Evolutionary conservation across 495 filamentous ascomycete genomes (phyloP).

Genomic region (Aspergillus mulundensis): DNA sequence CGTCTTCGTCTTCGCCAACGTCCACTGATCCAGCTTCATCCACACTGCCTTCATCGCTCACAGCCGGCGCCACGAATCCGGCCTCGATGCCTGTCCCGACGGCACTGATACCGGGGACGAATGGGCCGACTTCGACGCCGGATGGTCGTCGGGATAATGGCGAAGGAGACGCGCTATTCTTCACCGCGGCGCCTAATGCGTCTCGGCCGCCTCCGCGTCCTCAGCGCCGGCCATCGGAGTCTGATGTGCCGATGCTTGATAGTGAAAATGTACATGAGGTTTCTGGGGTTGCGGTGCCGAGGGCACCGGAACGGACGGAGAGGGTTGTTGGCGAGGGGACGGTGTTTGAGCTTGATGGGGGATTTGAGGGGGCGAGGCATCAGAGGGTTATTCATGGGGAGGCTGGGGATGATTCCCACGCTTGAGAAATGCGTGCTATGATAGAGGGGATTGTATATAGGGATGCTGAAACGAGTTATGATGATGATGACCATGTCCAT

Average conservation of each 20-base stretch:
- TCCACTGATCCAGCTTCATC: not conserved
- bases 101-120: conserved; percentile 1
- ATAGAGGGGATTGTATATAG: not conserved
- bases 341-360: conserved; percentile 22
- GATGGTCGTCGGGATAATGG: not conserved
- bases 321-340: not conserved
- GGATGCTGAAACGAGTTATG: not conserved
- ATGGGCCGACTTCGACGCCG: not conserved
- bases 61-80: conserved; percentile 4
- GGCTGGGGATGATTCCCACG: not conserved
- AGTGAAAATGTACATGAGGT: conserved; percentile 21
- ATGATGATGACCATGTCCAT: not conserved
- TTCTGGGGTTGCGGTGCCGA: conserved; percentile 1
- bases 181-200: not conserved
- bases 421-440: not conserved
- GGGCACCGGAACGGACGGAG: not conserved
- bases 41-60: not conserved
- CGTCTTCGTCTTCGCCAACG: not conserved
- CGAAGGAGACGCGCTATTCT: not conserved
- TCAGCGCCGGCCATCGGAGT: conserved; percentile 10
- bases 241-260: conserved; percentile 24
- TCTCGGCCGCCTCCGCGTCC: not conserved
- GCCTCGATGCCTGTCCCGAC: conserved; percentile 3
- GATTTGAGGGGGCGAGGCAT: conserved; percentile 17
- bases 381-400: conserved; percentile 18